Conservation (phyloP, 805 yeast genomes). For the Myxozyma kluyveri region DNA sequence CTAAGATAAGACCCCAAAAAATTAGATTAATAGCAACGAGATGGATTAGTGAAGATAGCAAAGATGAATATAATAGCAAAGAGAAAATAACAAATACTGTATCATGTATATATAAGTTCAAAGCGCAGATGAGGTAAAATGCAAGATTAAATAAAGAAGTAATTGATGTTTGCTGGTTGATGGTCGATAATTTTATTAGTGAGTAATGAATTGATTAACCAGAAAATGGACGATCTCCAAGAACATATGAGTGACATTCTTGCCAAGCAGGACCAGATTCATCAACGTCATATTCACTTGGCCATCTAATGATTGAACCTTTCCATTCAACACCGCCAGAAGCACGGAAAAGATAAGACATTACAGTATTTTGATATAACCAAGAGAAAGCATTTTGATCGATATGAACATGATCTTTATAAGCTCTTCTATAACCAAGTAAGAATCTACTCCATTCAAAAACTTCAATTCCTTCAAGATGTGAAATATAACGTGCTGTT, state of each 20-base stretch:
- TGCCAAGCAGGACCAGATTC: conserved; percentile 6
- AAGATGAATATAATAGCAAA: too few species aligned
- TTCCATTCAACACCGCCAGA: conserved; percentile 18
- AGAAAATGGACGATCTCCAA: background rate
- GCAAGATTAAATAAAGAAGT: too few species aligned
- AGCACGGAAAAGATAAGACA: conserved; percentile 24
- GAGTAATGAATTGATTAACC: too few species aligned
- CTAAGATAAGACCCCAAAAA: too few species aligned
- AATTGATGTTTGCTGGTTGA: too few species aligned
- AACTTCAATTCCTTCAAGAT: conserved; percentile 11
- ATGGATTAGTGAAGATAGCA: too few species aligned
- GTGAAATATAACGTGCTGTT: conserved; percentile 15
- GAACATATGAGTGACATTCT: conserved; percentile 5
- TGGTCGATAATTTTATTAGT: too few species aligned
- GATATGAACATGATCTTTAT: conserved; percentile 19
- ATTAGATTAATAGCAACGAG: too few species aligned
- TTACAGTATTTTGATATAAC: conserved; percentile 18
- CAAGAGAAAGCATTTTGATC: conserved; percentile 13
- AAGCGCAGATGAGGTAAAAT: too few species aligned
- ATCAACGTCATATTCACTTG: background rate
- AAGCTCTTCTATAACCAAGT: conserved; percentile 11
- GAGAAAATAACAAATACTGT: too few species aligned
- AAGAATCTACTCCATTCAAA: conserved; percentile 23
- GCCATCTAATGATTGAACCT: conserved; percentile 1
- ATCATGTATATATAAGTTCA: too few species aligned